These are phyloP conservation scores for Diaporthe ilicicola DNA, from an alignment of 2,329 filamentous ascomycete genomes.

Conservation along the genomic window DNA sequence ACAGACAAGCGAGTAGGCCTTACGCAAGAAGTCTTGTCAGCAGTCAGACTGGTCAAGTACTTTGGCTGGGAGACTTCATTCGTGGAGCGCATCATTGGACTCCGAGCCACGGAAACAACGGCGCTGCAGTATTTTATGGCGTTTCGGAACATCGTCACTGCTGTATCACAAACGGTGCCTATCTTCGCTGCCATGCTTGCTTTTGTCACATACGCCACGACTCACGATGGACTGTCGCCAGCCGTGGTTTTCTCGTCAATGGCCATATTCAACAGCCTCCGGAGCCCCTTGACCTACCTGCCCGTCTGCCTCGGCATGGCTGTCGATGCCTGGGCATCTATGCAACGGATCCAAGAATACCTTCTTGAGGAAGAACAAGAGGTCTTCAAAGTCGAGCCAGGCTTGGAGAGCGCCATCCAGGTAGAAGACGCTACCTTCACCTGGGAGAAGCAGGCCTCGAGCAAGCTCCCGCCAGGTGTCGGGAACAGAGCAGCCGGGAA, in stretches of 20 bases:
- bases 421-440: slow-evolving; percentile 81
- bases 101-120: slow-evolving; percentile 79
- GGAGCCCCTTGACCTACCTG: slow-evolving; percentile 84
- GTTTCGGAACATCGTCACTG: slow-evolving; percentile 85
- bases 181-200: slow-evolving; percentile 95
- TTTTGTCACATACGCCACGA: slow-evolving; percentile 82
- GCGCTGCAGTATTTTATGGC: slow-evolving; percentile 84
- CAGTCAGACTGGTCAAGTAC: slow-evolving; percentile 94
- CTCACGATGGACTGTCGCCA: slow-evolving; percentile 74
- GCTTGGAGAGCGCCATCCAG: slow-evolving; percentile 74
- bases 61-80: slow-evolving; percentile 96
- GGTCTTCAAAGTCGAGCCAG: slow-evolving; percentile 64
- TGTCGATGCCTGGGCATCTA: slow-evolving; percentile 86
- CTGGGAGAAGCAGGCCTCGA: slow-evolving; percentile 72
- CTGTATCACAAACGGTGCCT: slow-evolving; percentile 84
- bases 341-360: slow-evolving; percentile 88
- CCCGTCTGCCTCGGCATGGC: slow-evolving; percentile 89
- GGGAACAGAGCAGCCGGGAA: neutral
- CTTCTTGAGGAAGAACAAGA: slow-evolving; percentile 87
- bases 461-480: slow-evolving; percentile 33
- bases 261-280: slow-evolving; percentile 90
- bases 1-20: slow-evolving; percentile 92
- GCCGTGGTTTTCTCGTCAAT: slow-evolving; percentile 91
- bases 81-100: slow-evolving; percentile 75
- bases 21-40: slow-evolving; percentile 90